These are phyloP conservation scores for Mollisiaceae sp. DNA, from an alignment of 2,329 filamentous ascomycete species.

Conservation along the genomic window DNA sequence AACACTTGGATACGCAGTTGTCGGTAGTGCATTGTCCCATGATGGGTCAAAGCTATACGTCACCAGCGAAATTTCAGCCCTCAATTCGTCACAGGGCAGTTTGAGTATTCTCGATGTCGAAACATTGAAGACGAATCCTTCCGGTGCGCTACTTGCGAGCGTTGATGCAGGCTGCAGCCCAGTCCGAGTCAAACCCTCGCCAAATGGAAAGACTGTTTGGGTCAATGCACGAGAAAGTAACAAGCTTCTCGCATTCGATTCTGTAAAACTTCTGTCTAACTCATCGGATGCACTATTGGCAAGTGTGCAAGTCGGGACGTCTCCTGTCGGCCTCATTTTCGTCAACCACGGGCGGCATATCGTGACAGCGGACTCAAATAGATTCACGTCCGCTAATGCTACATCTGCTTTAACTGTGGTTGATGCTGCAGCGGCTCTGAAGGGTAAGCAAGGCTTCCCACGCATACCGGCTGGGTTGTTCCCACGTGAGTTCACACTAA, in stretches of 20 bases:
- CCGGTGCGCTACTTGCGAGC: slow-evolving; percentile 7
- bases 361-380: slow-evolving; percentile 17
- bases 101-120: not conserved
- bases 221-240: slow-evolving; percentile 18
- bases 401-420: slow-evolving; percentile 13
- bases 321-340: slow-evolving; percentile 14
- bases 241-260: slow-evolving; percentile 15
- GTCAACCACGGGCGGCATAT: slow-evolving; percentile 13
- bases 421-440: slow-evolving; percentile 9
- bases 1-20: slow-evolving; percentile 6
- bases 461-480: slow-evolving; percentile 15
- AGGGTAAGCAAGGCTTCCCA: slow-evolving; percentile 12
- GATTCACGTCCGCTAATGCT: slow-evolving; percentile 9
- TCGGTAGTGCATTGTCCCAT: slow-evolving; percentile 10
- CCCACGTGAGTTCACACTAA: slow-evolving; percentile 11
- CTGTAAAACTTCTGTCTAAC: slow-evolving; percentile 6
- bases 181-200: slow-evolving; percentile 10
- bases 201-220: slow-evolving; percentile 14
- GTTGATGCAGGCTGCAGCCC: slow-evolving; percentile 13
- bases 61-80: slow-evolving; percentile 8
- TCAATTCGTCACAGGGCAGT: not conserved
- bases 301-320: slow-evolving; percentile 17
- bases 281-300: slow-evolving; percentile 7
- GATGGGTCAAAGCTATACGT: slow-evolving; percentile 14
- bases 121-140: slow-evolving; percentile 9